These are phyloP conservation scores for Millerago galiae DNA, from an alignment of 805 yeast species.

Conservation along the genomic window DNA sequence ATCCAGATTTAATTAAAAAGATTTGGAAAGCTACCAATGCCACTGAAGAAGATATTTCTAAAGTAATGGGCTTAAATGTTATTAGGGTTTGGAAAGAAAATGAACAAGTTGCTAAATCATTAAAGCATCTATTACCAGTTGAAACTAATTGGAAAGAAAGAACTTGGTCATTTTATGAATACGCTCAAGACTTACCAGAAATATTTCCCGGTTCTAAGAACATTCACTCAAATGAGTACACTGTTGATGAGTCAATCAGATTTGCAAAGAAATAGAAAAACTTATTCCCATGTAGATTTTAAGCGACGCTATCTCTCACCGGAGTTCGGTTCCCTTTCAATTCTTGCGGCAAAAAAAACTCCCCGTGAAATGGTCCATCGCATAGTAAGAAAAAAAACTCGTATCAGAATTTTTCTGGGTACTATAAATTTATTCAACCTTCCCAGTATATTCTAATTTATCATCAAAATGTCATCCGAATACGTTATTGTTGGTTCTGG, in stretches of 20 bases:
- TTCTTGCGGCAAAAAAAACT: neutral
- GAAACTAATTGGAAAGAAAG: constrained; percentile 38
- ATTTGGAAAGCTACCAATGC: constrained; percentile 32
- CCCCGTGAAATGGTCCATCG: neutral
- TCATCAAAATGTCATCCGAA: constrained; percentile 5
- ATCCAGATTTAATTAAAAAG: constrained; percentile 39
- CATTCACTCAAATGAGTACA: neutral
- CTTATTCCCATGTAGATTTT: no score
- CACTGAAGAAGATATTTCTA: constrained; percentile 35
- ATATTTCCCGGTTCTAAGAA: constrained; percentile 29
- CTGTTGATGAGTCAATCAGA: no score
- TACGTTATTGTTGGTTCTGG: constrained; percentile 48
- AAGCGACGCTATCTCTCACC: no score
- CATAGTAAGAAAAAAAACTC: no score
- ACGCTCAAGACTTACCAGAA: constrained; percentile 30
- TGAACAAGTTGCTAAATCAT: constrained; percentile 26
- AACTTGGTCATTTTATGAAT: constrained; percentile 34
- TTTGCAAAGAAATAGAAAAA: no score
- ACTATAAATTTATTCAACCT: neutral
- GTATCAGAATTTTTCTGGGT: no score
- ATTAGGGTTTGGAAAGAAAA: constrained; percentile 41
- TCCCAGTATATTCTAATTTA: neutral
- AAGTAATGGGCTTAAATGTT: constrained; percentile 40
- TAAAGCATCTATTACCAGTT: constrained; percentile 22
- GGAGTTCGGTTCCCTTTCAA: neutral